Percentiles rank a stretch among this genome's conserved stretches.
These are phyloP conservation scores for Diaporthe sp. DNA, from an alignment of 2,329 filamentous ascomycete species.

Conservation along the genomic window DNA sequence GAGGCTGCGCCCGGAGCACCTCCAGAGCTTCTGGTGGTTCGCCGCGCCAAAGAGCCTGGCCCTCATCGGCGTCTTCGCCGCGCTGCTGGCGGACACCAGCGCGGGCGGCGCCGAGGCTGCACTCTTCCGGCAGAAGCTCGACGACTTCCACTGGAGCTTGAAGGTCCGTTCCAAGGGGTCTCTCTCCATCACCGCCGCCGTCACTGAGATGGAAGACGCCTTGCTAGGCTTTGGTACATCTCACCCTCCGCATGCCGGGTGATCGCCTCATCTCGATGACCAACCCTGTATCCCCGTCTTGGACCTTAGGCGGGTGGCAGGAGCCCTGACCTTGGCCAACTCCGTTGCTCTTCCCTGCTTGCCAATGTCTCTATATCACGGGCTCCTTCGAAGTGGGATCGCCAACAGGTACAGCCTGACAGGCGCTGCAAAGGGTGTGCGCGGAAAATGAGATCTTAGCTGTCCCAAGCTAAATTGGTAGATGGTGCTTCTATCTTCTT, in stretches of 20 bases:
- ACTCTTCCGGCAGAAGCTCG: not conserved
- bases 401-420: no score
- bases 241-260: not conserved
- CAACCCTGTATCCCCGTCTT: not conserved
- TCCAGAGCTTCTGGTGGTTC: not conserved
- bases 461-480: no score
- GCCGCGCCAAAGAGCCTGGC: not conserved
- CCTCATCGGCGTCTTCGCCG: not conserved
- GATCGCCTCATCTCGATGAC: not conserved
- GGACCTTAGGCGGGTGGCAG: not conserved
- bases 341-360: not conserved
- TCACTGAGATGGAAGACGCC: not conserved
- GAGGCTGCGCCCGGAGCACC: not conserved
- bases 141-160: not conserved
- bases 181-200: not conserved
- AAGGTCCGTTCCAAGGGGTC: not conserved
- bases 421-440: no score
- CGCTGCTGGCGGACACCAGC: not conserved
- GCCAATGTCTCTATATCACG: no score
- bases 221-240: not conserved
- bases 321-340: not conserved
- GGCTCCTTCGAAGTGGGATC: no score
- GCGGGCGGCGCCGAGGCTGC: not conserved
- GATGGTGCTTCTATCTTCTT: no score
- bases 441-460: no score